Conservation (phyloP, 2,329 filamentous ascomycete genomes). For the Beauveria australis region DNA sequence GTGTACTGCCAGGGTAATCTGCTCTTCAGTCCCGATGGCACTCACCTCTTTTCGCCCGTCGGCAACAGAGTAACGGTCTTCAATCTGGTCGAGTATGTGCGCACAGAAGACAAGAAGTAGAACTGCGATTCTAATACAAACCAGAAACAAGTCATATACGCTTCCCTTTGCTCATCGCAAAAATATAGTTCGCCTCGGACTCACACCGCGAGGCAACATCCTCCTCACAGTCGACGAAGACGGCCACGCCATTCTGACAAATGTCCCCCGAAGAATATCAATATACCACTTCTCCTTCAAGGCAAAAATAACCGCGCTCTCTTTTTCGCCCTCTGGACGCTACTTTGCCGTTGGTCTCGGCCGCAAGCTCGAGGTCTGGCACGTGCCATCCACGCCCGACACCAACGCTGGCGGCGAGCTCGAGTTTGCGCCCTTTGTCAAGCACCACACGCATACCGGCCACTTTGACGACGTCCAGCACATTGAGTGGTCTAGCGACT, state of each 20-base stretch:
- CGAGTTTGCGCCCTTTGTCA: conserved; percentile 90
- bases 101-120: fast-evolving
- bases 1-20: conserved; percentile 98
- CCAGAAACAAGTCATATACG: conserved; percentile 77
- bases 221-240: conserved; percentile 90
- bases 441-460: conserved; percentile 75
- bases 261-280: conserved; percentile 74
- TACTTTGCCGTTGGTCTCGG: conserved; percentile 87
- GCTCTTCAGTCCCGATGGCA: conserved; percentile 92
- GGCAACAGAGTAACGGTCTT: conserved; percentile 95
- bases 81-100: conserved; percentile 79
- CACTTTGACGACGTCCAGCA: conserved; percentile 82
- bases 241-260: conserved; percentile 87
- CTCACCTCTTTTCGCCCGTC: conserved; percentile 89
- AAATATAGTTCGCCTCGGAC: conserved; percentile 81
- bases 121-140: conserved; percentile 24
- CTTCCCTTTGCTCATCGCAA: conserved; percentile 87
- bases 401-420: conserved; percentile 70
- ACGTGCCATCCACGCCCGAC: conserved; percentile 84
- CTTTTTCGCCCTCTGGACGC: conserved; percentile 84
- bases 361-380: conserved; percentile 88
- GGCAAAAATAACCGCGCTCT: conserved; percentile 68
- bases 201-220: conserved; percentile 85
- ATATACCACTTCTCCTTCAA: conserved; percentile 97
- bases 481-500: conserved; percentile 94